Percentiles rank a stretch among this genome's conserved stretches.
Conservation (phyloP, 805 yeast genomes). For the Ogataea methanolica region DNA sequence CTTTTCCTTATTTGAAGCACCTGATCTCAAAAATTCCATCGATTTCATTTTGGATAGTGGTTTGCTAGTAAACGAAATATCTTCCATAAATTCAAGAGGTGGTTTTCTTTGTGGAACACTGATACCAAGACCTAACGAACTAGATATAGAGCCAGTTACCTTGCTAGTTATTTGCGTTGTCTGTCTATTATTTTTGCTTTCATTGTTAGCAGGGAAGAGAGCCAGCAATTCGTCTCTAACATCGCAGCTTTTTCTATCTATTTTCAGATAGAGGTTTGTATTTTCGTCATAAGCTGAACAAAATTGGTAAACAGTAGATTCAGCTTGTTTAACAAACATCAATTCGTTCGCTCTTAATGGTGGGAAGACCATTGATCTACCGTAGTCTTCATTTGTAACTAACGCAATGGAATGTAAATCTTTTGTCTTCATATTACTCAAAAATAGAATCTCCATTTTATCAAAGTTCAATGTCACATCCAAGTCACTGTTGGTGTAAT, state of each 20-base stretch:
- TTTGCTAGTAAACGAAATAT: not conserved
- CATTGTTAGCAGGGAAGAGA: slow-evolving; percentile 4
- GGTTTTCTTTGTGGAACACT: not conserved
- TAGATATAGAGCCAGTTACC: not conserved
- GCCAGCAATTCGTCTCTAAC: slow-evolving; percentile 1
- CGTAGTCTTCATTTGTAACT: slow-evolving; percentile 26
- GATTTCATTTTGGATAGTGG: not conserved
- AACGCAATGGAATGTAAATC: slow-evolving; percentile 20
- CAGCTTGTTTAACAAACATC: slow-evolving; percentile 13
- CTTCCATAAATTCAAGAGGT: not conserved
- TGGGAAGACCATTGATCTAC: slow-evolving; percentile 31
- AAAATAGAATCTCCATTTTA: slow-evolving; percentile 15
- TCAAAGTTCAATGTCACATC: slow-evolving; percentile 19
- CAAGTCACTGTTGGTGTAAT: slow-evolving; percentile 21
- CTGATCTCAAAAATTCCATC: not conserved
- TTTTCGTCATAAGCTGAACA: slow-evolving; percentile 12
- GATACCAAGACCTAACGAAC: slow-evolving; percentile 1
- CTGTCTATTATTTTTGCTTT: not conserved
- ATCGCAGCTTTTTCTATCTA: slow-evolving; percentile 1
- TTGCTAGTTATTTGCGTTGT: not conserved
- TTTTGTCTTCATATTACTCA: slow-evolving; percentile 5
- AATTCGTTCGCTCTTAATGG: slow-evolving; percentile 29
- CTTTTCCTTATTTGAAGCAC: not conserved
- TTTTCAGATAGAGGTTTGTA: slow-evolving; percentile 13
- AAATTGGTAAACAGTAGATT: slow-evolving; percentile 14